phyloP scores from a whole-genome alignment of 1,284 basidiomycete species.

The Hortiboletus rubellus region DNA sequence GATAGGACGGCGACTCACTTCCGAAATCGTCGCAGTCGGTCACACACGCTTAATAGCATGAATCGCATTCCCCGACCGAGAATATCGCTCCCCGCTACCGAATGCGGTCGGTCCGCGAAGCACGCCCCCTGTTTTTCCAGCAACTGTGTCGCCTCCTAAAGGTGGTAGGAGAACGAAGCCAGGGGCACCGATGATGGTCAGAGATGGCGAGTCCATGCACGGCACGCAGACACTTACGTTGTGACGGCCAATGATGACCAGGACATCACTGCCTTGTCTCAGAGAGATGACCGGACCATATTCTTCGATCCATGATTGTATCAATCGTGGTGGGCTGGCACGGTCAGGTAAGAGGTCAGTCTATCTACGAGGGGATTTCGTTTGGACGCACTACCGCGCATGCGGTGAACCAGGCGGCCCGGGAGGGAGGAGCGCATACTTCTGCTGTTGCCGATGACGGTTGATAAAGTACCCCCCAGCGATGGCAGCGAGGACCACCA shows the following conservation, averaged over 20 bases:
- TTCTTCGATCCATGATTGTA: constrained; percentile 37
- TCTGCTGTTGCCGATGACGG: background rate
- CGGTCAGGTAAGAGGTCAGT: background rate
- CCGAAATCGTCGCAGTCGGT: constrained; percentile 24
- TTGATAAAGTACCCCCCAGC: constrained; percentile 9
- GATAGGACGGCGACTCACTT: constrained; percentile 13
- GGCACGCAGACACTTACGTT: constrained; percentile 21
- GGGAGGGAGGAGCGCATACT: constrained; percentile 21
- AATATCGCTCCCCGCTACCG: constrained; percentile 50
- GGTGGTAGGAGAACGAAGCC: background rate
- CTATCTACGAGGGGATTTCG: background rate
- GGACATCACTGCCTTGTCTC: constrained; percentile 30
- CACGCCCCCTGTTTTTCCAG: constrained; percentile 54
- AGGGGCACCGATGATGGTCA: background rate
- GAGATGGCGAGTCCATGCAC: background rate
- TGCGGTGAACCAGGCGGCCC: constrained; percentile 26
- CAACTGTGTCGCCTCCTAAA: constrained; percentile 50
- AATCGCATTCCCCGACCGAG: constrained; percentile 36
- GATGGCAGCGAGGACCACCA: background rate
- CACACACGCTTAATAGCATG: constrained; percentile 25
- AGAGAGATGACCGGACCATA: constrained; percentile 42
- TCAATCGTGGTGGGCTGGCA: constrained; percentile 20
- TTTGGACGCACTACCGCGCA: constrained; percentile 18
- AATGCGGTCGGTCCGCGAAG: constrained; percentile 48
- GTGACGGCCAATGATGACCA: constrained; percentile 39